phyloP scores from a whole-genome alignment of 2,329 filamentous ascomycete genomes.

The Penicillium sp. region DNA sequence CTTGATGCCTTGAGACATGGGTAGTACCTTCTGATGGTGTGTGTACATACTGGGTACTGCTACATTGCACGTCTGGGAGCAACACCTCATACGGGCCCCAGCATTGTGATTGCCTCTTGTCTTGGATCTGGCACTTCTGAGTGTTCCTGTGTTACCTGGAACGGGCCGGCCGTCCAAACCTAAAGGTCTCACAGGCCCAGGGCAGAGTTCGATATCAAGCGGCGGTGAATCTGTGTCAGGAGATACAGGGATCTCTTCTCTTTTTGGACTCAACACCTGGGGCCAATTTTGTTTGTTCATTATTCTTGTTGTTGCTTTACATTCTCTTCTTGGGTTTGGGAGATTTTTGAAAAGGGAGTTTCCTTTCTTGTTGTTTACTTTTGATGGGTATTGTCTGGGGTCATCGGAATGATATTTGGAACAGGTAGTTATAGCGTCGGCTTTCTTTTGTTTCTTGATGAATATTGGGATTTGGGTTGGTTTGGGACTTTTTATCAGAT shows the following conservation, averaged over 20 bases:
- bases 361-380: background rate
- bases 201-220: background rate
- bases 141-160: background rate
- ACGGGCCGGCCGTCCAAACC: background rate
- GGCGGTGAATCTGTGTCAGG: slow-evolving; percentile 5
- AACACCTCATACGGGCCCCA: background rate
- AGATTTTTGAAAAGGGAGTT: slow-evolving; percentile 11
- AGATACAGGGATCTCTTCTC: background rate
- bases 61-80: background rate
- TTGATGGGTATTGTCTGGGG: slow-evolving; percentile 5
- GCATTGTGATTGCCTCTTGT: background rate
- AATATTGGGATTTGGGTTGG: background rate
- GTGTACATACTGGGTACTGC: background rate
- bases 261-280: background rate
- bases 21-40: background rate
- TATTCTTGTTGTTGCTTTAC: background rate
- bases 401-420: background rate
- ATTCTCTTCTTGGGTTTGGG: background rate
- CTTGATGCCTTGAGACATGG: background rate
- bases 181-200: background rate
- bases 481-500: slow-evolving; percentile 8
- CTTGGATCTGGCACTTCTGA: background rate
- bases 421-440: background rate
- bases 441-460: slow-evolving; percentile 3
- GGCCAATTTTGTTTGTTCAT: background rate